Conservation (phyloP, 164 flowering plant genomes). For the Chimonanthus praecox region DNA sequence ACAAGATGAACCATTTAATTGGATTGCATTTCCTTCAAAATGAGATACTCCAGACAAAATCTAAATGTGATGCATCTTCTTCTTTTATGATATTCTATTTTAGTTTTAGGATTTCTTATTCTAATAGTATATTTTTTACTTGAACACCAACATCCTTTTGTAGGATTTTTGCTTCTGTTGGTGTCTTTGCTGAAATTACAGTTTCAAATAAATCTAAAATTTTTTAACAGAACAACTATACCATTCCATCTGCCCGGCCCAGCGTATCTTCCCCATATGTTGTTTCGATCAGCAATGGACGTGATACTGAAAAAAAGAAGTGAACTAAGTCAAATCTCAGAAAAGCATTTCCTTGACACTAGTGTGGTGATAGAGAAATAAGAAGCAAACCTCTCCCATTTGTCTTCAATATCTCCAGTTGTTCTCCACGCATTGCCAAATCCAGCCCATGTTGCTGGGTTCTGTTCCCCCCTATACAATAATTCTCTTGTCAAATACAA, state of each 20-base stretch:
- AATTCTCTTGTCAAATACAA: neutral
- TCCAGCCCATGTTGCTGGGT: slow-evolving; percentile 47
- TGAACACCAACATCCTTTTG: too few relatives aligned
- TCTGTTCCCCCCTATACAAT: slow-evolving; percentile 35
- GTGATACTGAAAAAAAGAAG: slow-evolving; percentile 31
- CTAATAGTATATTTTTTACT: too few relatives aligned
- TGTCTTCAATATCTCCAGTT: slow-evolving; percentile 44
- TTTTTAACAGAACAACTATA: slow-evolving; percentile 9
- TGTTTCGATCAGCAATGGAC: slow-evolving; percentile 37
- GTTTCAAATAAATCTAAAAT: neutral
- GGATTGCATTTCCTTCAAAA: too few relatives aligned
- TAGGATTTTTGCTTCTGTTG: neutral
- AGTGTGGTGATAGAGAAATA: neutral
- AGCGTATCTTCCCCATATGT: slow-evolving; percentile 45
- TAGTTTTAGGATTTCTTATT: too few relatives aligned
- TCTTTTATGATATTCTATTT: too few relatives aligned
- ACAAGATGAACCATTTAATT: too few relatives aligned
- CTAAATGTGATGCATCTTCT: too few relatives aligned
- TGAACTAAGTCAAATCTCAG: neutral
- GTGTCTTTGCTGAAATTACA: neutral
- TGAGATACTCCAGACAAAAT: too few relatives aligned
- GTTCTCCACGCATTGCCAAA: slow-evolving; percentile 50
- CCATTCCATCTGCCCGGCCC: slow-evolving; percentile 60
- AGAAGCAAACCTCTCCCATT: slow-evolving; percentile 34
- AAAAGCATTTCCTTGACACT: neutral